A percentile compares a stretch with the other conserved stretches of the same genome.
These are phyloP conservation scores for Reutealis trisperma DNA, from an alignment of 345 rosid genomes.

Conservation along the genomic window DNA sequence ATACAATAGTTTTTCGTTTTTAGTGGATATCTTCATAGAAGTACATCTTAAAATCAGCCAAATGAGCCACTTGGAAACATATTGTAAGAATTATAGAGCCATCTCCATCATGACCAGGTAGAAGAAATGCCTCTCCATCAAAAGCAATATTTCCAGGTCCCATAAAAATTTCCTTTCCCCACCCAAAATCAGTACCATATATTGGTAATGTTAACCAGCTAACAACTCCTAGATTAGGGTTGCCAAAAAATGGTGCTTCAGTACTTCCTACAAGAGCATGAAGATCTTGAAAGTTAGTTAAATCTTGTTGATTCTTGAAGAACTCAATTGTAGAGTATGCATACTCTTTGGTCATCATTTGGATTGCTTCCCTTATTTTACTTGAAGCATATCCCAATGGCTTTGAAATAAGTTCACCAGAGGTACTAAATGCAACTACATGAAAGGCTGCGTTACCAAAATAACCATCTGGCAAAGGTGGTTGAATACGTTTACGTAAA, in stretches of 20 bases:
- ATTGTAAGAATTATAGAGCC: slow-evolving; percentile 34
- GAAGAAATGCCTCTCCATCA: slow-evolving; percentile 49
- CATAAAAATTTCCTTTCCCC: slow-evolving; percentile 58
- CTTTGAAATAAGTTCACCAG: slow-evolving; percentile 41
- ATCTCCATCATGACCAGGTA: slow-evolving; percentile 33
- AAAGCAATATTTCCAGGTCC: slow-evolving; percentile 55
- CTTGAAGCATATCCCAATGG: slow-evolving; percentile 44
- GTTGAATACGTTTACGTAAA: slow-evolving; percentile 45
- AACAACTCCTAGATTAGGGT: slow-evolving; percentile 60
- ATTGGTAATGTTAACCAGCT: slow-evolving; percentile 67
- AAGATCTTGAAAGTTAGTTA: slow-evolving; percentile 52
- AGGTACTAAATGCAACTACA: slow-evolving; percentile 39
- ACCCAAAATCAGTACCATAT: slow-evolving; percentile 57
- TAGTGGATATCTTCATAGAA: slow-evolving; percentile 33
- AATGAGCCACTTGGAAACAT: slow-evolving; percentile 34
- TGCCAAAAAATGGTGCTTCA: slow-evolving; percentile 57
- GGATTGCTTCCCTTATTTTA: slow-evolving; percentile 46
- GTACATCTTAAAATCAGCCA: slow-evolving; percentile 36
- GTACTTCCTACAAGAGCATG: slow-evolving; percentile 43
- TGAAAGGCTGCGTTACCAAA: slow-evolving; percentile 49
- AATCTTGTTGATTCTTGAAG: slow-evolving; percentile 44
- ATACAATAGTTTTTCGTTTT: too few relatives aligned
- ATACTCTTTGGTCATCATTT: slow-evolving; percentile 41
- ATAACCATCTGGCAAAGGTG: slow-evolving; percentile 37
- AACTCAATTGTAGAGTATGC: slow-evolving; percentile 41